Evolutionary conservation across 768 basidiomycete genomes (phyloP), one percentile per base, ranked within the genome.

Genomic region (Gloeophyllum trabeum): DNA sequence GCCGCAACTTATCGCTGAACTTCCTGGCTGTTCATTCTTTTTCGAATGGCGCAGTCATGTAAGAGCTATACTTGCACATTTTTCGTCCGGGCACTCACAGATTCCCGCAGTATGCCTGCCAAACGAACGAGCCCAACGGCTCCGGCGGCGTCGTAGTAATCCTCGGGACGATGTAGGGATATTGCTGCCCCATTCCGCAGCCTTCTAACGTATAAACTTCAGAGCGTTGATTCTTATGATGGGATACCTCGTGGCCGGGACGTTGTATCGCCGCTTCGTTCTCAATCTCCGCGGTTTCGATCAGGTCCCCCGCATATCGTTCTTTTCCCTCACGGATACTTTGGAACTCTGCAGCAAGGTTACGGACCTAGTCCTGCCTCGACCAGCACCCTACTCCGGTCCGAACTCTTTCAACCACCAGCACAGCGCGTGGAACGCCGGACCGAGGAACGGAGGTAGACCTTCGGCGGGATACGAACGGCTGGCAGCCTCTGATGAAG

Each of bases 21-120:
- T 89, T 19, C 84, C 84, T 21, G 76, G 75, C n/a, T 93, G 90
- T 56, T 72, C 77, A 10, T 91, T 80, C 55, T 73, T 83, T 44
- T 61, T 93, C 28, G 87, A 92, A 62, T 93, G 90, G 90, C 66
- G 71, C 43, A 90, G 84, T 4, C 77, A 76, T 50, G 88, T 90
- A 49, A 52, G 74, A 58, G 13, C 19, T 43, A 34, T 39, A 24
- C 23, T 39, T 6, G 24, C 5, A 16, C 7, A 19, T 21, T 6
- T 14, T 19, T 18, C 10, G 20, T 2, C 12, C 24, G 16, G 37
- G 37, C 25, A 22, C 20, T 24, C 21, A 16, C 12, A 24, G 38
- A 34, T 39, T 20, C 22, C n/a, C 44, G 5, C 43, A 86, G 81
- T 68, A 69, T 52, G 88, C 88, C 5, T 91, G 88, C 54, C 75